Percentiles rank a stretch among this genome's conserved stretches.
These are phyloP conservation scores for Actinomucor elegans DNA, from an alignment of 371 early-diverging fungal species.

Conservation along the genomic window DNA sequence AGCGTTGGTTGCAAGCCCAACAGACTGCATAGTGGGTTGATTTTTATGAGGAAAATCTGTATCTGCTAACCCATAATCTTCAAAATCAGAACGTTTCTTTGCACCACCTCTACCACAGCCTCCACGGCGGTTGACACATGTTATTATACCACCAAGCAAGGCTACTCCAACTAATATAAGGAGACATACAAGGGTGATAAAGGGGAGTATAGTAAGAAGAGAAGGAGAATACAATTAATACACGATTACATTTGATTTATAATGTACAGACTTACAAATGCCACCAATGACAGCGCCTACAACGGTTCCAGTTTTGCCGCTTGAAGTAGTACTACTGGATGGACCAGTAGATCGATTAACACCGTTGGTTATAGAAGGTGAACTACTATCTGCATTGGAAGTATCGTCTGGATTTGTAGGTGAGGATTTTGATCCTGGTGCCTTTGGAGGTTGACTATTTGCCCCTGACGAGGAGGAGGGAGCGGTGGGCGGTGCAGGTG, in stretches of 20 bases:
- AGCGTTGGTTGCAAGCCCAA: not conserved
- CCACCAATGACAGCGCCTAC: slow-evolving; percentile 44
- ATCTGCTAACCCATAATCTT: slow-evolving; percentile 48
- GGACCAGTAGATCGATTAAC: not conserved
- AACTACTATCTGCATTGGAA: not conserved
- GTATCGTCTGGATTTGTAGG: not conserved
- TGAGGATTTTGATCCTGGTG: not conserved
- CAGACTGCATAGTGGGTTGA: slow-evolving; percentile 26
- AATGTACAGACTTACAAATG: slow-evolving; percentile 38
- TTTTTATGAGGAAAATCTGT: slow-evolving; percentile 44
- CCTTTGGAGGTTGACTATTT: slow-evolving; percentile 1
- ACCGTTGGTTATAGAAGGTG: slow-evolving; percentile 5
- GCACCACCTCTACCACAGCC: slow-evolving; percentile 27
- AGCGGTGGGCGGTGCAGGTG: slow-evolving; percentile 4
- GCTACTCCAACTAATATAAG: slow-evolving; percentile 37
- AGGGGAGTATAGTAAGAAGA: not conserved
- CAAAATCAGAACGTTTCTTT: slow-evolving; percentile 34
- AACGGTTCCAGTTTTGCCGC: slow-evolving; percentile 31
- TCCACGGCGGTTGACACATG: slow-evolving; percentile 36
- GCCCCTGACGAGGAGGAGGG: not conserved
- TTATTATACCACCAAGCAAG: slow-evolving; percentile 43
- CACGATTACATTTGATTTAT: too few species aligned
- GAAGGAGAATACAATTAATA: not conserved
- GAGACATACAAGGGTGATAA: not conserved
- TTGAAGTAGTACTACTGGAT: slow-evolving; percentile 1